Evolutionary conservation across 495 filamentous ascomycete genomes (phyloP).

Genomic region (Aspergillus funiculosus): DNA sequence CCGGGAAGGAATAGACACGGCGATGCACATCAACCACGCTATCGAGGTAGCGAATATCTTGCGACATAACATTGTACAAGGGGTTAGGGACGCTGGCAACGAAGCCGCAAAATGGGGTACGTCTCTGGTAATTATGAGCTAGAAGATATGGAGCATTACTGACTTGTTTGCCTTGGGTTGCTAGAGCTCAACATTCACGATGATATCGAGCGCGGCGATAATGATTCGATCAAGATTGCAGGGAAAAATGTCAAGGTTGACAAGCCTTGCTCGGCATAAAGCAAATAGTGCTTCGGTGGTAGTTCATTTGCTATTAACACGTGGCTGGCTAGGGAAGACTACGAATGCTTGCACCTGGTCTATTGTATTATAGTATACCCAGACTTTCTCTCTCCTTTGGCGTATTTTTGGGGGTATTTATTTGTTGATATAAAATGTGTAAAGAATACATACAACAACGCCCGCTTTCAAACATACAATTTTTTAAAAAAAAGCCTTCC

Average conservation of each 20-base stretch:
- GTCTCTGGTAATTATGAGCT: too few relatives aligned
- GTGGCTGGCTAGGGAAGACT: neutral
- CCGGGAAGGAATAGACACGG: constrained; percentile 45
- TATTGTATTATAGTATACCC: constrained; percentile 47
- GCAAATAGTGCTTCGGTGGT: neutral
- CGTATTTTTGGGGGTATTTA: constrained; percentile 36
- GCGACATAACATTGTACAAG: constrained; percentile 83
- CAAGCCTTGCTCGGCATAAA: constrained; percentile 40
- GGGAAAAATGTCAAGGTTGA: constrained; percentile 42
- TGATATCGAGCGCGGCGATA: constrained; percentile 85
- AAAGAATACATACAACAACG: constrained; percentile 38
- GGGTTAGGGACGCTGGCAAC: constrained; percentile 47
- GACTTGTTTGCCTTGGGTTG: neutral
- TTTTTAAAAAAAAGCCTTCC: constrained; percentile 24
- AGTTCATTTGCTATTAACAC: neutral
- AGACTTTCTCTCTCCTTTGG: constrained; percentile 29
- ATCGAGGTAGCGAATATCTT: constrained; percentile 77
- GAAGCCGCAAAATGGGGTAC: constrained; percentile 60
- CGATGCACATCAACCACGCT: constrained; percentile 63
- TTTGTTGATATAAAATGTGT: constrained; percentile 11
- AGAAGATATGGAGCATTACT: neutral
- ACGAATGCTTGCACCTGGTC: constrained; percentile 9
- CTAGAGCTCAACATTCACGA: constrained; percentile 82
- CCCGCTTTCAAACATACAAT: constrained; percentile 38
- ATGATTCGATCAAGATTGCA: constrained; percentile 70